Conservation (phyloP, 2,329 filamentous ascomycete species). For the Chaetothyriales sp. region DNA sequence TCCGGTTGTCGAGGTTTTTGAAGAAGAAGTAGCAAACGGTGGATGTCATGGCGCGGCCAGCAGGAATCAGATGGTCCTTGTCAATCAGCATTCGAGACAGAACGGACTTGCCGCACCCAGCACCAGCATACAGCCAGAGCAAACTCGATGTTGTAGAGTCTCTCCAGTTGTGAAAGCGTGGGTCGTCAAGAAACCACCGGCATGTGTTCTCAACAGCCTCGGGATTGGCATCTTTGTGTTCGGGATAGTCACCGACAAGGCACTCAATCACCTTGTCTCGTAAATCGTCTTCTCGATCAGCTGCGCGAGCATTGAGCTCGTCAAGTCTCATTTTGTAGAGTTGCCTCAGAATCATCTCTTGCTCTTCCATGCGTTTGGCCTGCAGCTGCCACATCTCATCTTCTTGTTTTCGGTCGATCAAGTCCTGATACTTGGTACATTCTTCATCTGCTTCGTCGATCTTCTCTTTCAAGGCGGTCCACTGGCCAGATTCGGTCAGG, state of each 20-base stretch:
- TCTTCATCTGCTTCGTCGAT: slow-evolving; percentile 5
- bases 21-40: slow-evolving; percentile 25
- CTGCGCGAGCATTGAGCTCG: slow-evolving; percentile 3
- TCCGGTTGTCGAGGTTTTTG: slow-evolving; percentile 19
- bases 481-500: background rate
- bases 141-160: slow-evolving; percentile 12
- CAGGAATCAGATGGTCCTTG: slow-evolving; percentile 12
- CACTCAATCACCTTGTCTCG: slow-evolving; percentile 10
- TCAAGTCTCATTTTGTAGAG: slow-evolving; percentile 2
- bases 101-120: slow-evolving; percentile 25
- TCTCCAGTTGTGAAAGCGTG: slow-evolving; percentile 19
- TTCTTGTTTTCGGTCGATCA: slow-evolving; percentile 3
- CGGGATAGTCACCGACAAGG: slow-evolving; percentile 18
- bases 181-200: slow-evolving; percentile 22
- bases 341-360: slow-evolving; percentile 2
- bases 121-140: slow-evolving; percentile 23
- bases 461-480: background rate
- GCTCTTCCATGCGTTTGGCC: slow-evolving; percentile 7
- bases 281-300: slow-evolving; percentile 9
- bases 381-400: background rate
- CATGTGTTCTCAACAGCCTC: slow-evolving; percentile 21
- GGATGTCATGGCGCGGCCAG: slow-evolving; percentile 9
- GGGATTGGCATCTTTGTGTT: slow-evolving; percentile 20
- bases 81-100: slow-evolving; percentile 20
- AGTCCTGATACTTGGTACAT: slow-evolving; percentile 1